Conservation (phyloP, 257 asterid species). For the Solanum neorickii region DNA sequence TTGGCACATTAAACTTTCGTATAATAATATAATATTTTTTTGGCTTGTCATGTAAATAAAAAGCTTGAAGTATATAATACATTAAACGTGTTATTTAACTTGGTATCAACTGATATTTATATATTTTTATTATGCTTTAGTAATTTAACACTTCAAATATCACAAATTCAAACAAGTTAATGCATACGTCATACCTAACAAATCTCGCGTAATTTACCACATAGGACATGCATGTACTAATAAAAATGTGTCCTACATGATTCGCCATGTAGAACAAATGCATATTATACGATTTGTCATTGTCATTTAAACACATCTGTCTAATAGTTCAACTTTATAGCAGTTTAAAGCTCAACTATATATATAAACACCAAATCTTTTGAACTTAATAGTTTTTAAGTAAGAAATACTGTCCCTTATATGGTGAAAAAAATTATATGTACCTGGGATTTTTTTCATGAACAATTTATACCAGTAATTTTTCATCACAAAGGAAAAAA, state of each 20-base stretch:
- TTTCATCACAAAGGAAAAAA: not conserved
- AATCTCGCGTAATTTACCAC: not conserved
- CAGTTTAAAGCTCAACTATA: no score
- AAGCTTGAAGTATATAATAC: no score
- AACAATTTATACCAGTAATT: not conserved
- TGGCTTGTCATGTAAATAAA: not conserved
- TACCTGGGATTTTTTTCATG: not conserved
- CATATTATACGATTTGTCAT: no score
- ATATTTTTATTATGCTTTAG: no score
- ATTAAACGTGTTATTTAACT: no score
- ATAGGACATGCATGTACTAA: not conserved
- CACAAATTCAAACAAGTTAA: not conserved
- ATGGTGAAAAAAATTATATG: not conserved
- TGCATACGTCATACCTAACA: no score
- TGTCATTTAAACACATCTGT: no score
- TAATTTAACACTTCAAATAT: no score
- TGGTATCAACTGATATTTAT: not conserved
- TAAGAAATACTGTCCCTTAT: not conserved
- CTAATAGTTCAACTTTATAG: not conserved
- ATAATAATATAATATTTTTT: not conserved
- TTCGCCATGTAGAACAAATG: not conserved
- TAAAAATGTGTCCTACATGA: no score
- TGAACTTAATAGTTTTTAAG: not conserved
- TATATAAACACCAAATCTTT: not conserved
- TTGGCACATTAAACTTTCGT: not conserved